A percentile compares a stretch with the other conserved stretches of the same genome.
Evolutionary conservation across 208 protist genomes (phyloP).

Genomic region (Leishmania aethiopica): DNA sequence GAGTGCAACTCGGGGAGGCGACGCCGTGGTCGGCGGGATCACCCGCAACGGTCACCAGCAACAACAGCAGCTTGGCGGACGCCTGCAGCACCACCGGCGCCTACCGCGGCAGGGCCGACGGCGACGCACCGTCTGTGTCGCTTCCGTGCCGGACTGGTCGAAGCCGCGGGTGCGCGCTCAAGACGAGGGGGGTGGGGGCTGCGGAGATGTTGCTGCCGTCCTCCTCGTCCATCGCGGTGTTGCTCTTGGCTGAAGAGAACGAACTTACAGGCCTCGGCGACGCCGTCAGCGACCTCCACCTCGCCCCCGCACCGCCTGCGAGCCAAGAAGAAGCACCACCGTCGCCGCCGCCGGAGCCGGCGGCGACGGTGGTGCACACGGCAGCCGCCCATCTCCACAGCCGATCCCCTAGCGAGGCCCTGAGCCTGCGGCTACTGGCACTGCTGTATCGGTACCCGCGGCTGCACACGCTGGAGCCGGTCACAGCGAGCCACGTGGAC

Average conservation of each 20-base stretch:
- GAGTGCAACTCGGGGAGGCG: not conserved
- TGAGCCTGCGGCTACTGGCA: constrained; percentile 36
- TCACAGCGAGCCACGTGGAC: constrained; percentile 25
- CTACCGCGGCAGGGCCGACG: not conserved
- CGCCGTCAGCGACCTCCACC: not conserved
- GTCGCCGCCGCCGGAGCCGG: not conserved
- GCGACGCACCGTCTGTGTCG: not conserved
- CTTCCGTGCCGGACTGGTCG: not conserved
- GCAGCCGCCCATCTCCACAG: constrained; percentile 14
- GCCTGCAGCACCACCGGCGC: constrained; percentile 4
- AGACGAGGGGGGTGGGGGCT: constrained; percentile 10
- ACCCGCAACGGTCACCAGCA: constrained; percentile 1
- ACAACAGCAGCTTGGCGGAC: constrained; percentile 8
- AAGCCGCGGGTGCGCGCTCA: not conserved
- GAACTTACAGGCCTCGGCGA: not conserved
- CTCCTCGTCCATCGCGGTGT: not conserved
- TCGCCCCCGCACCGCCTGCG: not conserved
- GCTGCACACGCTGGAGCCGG: constrained; percentile 37
- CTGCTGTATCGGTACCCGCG: constrained; percentile 35
- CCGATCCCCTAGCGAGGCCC: constrained; percentile 21
- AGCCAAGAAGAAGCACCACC: not conserved
- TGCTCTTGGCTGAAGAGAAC: not conserved
- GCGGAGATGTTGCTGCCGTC: constrained; percentile 23
- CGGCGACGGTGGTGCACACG: constrained; percentile 17
- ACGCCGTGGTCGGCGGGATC: constrained; percentile 18